These are phyloP conservation scores for Psidium guajava DNA, from an alignment of 345 rosid species.

Conservation along the genomic window DNA sequence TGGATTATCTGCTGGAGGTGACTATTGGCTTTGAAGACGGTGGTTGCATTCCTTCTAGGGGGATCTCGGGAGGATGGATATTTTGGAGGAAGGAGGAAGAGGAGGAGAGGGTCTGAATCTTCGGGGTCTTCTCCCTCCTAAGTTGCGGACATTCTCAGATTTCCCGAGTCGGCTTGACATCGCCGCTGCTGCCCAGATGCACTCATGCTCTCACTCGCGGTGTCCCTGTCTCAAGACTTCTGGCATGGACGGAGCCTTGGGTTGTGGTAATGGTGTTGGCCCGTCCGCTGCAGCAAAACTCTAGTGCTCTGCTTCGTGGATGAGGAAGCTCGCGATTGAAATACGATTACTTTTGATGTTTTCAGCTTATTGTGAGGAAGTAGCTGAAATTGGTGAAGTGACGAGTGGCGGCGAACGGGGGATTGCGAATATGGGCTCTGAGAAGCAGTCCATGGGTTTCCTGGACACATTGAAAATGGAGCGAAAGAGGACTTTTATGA, in stretches of 20 bases:
- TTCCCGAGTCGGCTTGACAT: background rate
- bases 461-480: slow-evolving; percentile 63
- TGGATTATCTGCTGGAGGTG: too few relatives aligned
- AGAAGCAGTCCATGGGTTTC: slow-evolving; percentile 36
- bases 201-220: background rate
- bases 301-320: background rate
- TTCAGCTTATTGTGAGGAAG: background rate
- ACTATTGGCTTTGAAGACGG: too few relatives aligned
- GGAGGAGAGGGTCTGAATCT: too few relatives aligned
- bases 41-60: too few relatives aligned
- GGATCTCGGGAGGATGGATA: too few relatives aligned
- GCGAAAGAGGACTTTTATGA: slow-evolving; percentile 80
- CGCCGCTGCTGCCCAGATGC: background rate
- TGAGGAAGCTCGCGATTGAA: background rate
- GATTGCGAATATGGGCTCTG: slow-evolving; percentile 36
- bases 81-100: too few relatives aligned
- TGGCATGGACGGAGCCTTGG: background rate
- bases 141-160: background rate
- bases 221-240: background rate
- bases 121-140: too few relatives aligned
- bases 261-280: background rate
- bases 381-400: background rate
- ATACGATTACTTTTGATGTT: background rate
- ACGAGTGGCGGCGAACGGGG: background rate
- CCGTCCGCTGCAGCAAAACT: background rate